Evolutionary conservation across 805 yeast genomes (phyloP), one percentile per base, ranked within the genome.

Genomic region (Suhomyces tanzawaensis): DNA sequence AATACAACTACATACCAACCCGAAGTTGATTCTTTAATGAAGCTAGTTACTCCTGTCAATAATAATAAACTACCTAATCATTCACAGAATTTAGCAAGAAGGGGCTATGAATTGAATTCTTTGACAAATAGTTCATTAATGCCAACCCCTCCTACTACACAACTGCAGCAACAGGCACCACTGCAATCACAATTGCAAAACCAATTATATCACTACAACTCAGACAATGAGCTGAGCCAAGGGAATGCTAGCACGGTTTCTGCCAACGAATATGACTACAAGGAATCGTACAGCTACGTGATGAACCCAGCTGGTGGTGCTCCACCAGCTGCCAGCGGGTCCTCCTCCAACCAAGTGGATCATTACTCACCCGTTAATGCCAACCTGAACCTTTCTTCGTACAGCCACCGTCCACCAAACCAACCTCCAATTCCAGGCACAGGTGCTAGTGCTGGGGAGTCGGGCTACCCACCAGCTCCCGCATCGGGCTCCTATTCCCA

Each of bases 271-370:
- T 41, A 41, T 16, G 48, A 44, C 18, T 44, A 39, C 32, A 40
- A 40, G 27, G 48, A 44, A 18, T 39, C 44, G 14, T 44, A 44
- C 29, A 39, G 42, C 28, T 41, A 44, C 25, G 31, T 34, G 34
- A 30, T 38, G 37, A 34, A 22, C 14, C 42, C 30, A 16, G 29
- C 36, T 6, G 37, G 19, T 6, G 33, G 22, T 16, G 25, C 34
- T 4, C 27, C 35, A 1, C 9, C 24, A 7, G 9, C 24, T 21
- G 24, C 24, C 24, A 11, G 7, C 9, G 24, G 24, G 11, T 21
- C 24, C 24, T 21, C 24, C 11, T 7, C 7, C 24, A 21, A 21
- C 24, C 7, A 21, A 11, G 19, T 25, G 7, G 45, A 36, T 9
- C 36, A 28, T n/a, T 41, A 34, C 28, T 38, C 41, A 7, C 45